Evolutionary conservation across 2,329 filamentous ascomycete species (phyloP).

Genomic region (Cadophora luteo-olivacea): DNA sequence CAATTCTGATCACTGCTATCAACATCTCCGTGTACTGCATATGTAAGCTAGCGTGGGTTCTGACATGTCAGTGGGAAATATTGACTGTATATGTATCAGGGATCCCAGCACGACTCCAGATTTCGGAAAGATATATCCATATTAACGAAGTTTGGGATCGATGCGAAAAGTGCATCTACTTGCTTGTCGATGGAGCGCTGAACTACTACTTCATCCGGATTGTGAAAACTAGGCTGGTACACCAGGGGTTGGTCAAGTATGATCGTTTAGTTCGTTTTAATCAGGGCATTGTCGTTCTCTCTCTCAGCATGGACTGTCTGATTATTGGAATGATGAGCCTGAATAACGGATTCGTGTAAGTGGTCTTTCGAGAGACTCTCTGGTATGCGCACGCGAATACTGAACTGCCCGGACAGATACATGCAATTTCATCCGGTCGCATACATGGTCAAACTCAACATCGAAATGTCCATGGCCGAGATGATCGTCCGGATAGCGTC

Average conservation of each 20-base stretch:
- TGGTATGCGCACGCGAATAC: background rate
- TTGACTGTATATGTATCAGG: background rate
- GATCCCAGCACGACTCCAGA: slow-evolving; percentile 57
- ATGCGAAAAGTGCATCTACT: slow-evolving; percentile 57
- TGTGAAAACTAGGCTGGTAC: slow-evolving; percentile 48
- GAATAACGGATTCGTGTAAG: slow-evolving; percentile 44
- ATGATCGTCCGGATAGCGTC: slow-evolving; percentile 45
- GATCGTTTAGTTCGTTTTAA: slow-evolving; percentile 49
- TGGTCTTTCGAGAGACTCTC: background rate
- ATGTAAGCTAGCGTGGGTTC: slow-evolving; percentile 42
- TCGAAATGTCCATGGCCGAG: slow-evolving; percentile 52
- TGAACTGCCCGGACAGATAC: slow-evolving; percentile 33
- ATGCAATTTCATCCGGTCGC: slow-evolving; percentile 51
- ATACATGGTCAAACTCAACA: slow-evolving; percentile 53
- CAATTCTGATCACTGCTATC: slow-evolving; percentile 52
- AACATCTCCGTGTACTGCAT: slow-evolving; percentile 61
- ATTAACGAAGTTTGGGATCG: slow-evolving; percentile 61
- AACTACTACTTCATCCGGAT: slow-evolving; percentile 59
- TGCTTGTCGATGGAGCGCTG: slow-evolving; percentile 56
- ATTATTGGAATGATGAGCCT: slow-evolving; percentile 50
- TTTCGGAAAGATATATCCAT: slow-evolving; percentile 48
- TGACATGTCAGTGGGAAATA: background rate
- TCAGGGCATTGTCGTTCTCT: slow-evolving; percentile 48
- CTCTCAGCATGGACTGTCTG: slow-evolving; percentile 50
- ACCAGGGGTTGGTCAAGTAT: slow-evolving; percentile 50